Evolutionary conservation across 192 early-diverging fungal species (phyloP), one percentile per base, ranked within the genome.

Genomic region (Phlyctochytrium bullatum): DNA sequence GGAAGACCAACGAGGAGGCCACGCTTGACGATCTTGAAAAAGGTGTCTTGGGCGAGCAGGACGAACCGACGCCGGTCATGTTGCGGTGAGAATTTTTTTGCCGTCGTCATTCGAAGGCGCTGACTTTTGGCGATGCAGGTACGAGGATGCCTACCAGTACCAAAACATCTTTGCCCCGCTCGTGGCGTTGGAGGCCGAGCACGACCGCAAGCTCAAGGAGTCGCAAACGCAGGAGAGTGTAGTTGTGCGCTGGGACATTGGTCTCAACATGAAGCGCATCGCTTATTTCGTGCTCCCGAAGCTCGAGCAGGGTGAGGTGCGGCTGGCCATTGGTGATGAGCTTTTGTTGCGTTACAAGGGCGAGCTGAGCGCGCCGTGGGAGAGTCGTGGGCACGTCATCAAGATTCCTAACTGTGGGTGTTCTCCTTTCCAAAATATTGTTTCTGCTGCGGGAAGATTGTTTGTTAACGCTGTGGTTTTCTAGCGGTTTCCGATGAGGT

Each of bases 131-230:
- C n/a, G 31, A 10, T 57, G 16, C 73, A 90, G 89, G 75, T 95
- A 95, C 56, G 94, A 98, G 54, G 96, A 99, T 78, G 96, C 95
- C 0, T 95, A 95, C 76, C 92, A 95, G 74, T 99, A 98, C 76
- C 95, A 94, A 71, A 95, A 89, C 71, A 94, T 93, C 28, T 94
- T 98, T 80, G 94, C 90, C 0, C 94, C 96, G 3, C 76, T 99
- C 36, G 93, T 99, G 23, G 92, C 94, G 62, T 85, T 96, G 81
- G 97, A 99, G 64, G 94, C 92, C 32, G 93, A 96, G 63, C 90
- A 96, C 73, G 92, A 95, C 69, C 83, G 91, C 54, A 83, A 88
- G 65, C 73, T 92, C 59, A 93, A 90, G 68, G 94, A 95, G 74
- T 80, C 92, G n/a, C 93, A 98, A 78, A 96, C 97, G 1, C 91